Percentiles rank a stretch among this genome's conserved stretches.
These are phyloP conservation scores for Sphagnum fallax DNA, from an alignment of 228 moss, liverwort and hornwort species.

Conservation along the genomic window DNA sequence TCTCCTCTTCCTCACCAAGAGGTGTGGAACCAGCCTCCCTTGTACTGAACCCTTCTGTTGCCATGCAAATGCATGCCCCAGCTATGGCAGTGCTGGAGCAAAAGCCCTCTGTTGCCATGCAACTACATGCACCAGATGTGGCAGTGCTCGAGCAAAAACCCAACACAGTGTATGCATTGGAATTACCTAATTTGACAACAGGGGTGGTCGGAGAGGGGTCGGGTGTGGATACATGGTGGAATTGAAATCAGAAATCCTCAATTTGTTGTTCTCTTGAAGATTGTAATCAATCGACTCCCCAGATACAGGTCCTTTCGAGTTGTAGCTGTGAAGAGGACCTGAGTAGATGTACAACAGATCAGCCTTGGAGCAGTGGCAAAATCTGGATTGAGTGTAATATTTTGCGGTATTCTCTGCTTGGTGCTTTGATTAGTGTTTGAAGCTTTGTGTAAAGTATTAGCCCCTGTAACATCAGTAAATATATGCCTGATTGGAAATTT, in stretches of 20 bases:
- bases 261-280: conserved; percentile 13
- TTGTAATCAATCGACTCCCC: conserved; percentile 10
- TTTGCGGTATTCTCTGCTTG: conserved; percentile 44
- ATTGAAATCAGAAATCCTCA: conserved; percentile 15
- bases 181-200: conserved; percentile 50
- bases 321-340: conserved; percentile 32
- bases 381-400: conserved; percentile 63
- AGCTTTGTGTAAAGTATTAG: too few species aligned
- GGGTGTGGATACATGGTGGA: conserved; percentile 72
- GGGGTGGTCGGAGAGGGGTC: conserved; percentile 50
- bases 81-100: conserved; percentile 3
- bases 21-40: conserved; percentile 22
- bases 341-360: conserved; percentile 6
- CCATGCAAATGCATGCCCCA: conserved; percentile 14
- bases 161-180: conserved; percentile 28
- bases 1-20: conserved; percentile 31
- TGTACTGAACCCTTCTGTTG: conserved; percentile 16
- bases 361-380: not conserved
- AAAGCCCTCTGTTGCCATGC: too few species aligned
- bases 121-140: too few species aligned
- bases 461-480: too few species aligned
- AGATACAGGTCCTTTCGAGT: conserved; percentile 13
- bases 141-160: not conserved
- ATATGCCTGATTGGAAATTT: too few species aligned
- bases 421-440: not conserved